Base-by-base conservation (phyloP, 139 green algal species). In the Pseudopediastrum boryanum region DNA sequence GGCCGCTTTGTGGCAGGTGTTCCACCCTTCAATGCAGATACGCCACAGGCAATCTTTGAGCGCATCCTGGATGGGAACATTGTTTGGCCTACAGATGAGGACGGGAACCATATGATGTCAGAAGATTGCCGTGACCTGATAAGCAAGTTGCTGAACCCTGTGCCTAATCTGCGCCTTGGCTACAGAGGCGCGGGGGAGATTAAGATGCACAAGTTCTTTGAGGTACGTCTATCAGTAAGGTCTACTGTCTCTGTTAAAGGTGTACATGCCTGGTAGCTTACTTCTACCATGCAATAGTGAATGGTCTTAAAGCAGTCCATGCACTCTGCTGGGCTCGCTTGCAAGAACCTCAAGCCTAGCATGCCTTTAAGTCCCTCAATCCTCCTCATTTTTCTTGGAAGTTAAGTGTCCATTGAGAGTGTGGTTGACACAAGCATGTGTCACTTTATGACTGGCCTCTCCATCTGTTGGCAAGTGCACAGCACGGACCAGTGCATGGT, bases 1-100 rank as follows among this genome's bases (percentile, higher is more conserved):
- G 23, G 7, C 23, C 25, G 31, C 33, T 56, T 61, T 33, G 25
- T 9, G 38, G n/a, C 84, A 86, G 80, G 85, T 62, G 80, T 79
- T 2, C 94, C 94, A 0, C 95, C 94, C 19, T 98, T 98, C 89
- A 95, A 94, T 43, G 94, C 93, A 5, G 85, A 94, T 73, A 91
- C 88, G 5, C 93, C 93, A 1, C 87, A 98, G 86, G 85, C 90
- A 52, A 98, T 98, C 29, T 98, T 98, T 78, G 88, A 97, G 35
- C 54, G 56, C 39, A 78, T 78, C 27, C n/a, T 78, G 39, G 71
- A 78, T 42, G 31, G 56, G 39, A 39, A 78, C 2, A 41, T 78
- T 12, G 71, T 70, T 54, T 78, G 68, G 10, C 0, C 46, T 27
- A n/a, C 65, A 35, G 71, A 78, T 41, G 83, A 90, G 36, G 78